A percentile compares a stretch with the other conserved stretches of the same genome.
Conservation (phyloP, 2,329 filamentous ascomycete genomes). For the Trichoderma koningiopsis region DNA sequence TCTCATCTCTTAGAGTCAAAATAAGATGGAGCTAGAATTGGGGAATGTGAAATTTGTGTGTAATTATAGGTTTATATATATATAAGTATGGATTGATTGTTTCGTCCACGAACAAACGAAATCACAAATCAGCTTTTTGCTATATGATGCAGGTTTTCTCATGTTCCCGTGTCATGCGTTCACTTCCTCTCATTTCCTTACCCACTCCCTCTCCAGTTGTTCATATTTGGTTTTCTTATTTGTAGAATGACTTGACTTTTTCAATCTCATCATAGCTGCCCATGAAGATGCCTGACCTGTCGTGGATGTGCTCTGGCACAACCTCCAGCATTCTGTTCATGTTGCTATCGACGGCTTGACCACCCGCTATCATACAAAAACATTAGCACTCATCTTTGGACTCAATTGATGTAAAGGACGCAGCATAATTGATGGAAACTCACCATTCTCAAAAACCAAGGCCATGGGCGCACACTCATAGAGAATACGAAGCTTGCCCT, state of each 20-base stretch:
- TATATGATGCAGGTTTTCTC: not conserved
- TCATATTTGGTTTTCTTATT: conserved; percentile 23
- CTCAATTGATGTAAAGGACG: not conserved
- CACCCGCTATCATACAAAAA: conserved; percentile 65
- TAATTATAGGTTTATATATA: conserved; percentile 4
- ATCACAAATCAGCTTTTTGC: not conserved
- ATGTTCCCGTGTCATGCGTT: not conserved
- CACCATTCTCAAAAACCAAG: conserved; percentile 97
- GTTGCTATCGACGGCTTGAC: conserved; percentile 85
- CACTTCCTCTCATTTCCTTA: not conserved
- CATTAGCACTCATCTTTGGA: no score
- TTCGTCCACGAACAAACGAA: not conserved
- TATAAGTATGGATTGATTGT: not conserved
- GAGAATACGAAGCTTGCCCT: conserved; percentile 94
- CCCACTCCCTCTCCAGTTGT: not conserved
- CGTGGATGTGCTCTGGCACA: conserved; percentile 89
- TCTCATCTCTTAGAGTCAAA: no score
- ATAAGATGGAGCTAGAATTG: not conserved
- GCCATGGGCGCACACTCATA: conserved; percentile 99
- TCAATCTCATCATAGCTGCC: conserved; percentile 94
- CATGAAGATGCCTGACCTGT: conserved; percentile 93
- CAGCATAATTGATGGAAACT: conserved; percentile 39
- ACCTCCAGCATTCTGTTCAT: conserved; percentile 91
- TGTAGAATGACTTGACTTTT: conserved; percentile 86
- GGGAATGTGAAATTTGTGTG: not conserved